Conservation (phyloP, 805 yeast genomes). For the Candida tammaniensis region DNA sequence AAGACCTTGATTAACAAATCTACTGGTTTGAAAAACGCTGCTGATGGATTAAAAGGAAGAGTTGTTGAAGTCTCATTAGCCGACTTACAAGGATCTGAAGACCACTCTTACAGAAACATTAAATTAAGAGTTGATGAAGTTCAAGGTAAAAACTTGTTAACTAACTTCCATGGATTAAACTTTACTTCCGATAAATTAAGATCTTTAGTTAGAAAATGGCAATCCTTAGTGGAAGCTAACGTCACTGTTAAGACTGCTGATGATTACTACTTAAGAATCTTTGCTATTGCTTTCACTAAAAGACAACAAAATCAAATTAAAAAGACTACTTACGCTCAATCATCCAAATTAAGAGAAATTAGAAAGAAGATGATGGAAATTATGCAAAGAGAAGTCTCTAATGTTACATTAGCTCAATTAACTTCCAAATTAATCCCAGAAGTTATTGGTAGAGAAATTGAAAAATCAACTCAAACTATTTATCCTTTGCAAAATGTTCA, state of each 20-base stretch:
- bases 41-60: slow-evolving; percentile 98
- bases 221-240: slow-evolving; percentile 95
- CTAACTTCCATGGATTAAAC: slow-evolving; percentile 99
- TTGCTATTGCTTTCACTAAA: slow-evolving; percentile 98
- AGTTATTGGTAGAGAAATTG: slow-evolving; percentile 98
- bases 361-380: slow-evolving; percentile 96
- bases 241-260: slow-evolving; percentile 98
- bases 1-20: slow-evolving; percentile 98
- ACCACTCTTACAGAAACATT: slow-evolving; percentile 96
- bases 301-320: slow-evolving; percentile 95
- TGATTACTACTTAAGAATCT: slow-evolving; percentile 94
- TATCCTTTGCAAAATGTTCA: slow-evolving; percentile 98
- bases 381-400: slow-evolving; percentile 93
- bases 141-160: slow-evolving; percentile 96
- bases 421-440: slow-evolving; percentile 97
- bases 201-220: slow-evolving; percentile 99
- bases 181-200: slow-evolving; percentile 97
- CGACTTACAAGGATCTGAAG: slow-evolving; percentile 98
- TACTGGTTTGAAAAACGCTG: slow-evolving; percentile 96
- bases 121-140: slow-evolving; percentile 98
- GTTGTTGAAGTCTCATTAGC: slow-evolving; percentile 94
- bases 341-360: slow-evolving; percentile 94
- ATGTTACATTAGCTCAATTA: slow-evolving; percentile 93
- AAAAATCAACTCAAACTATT: slow-evolving; percentile 91
- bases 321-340: slow-evolving; percentile 97